Evolutionary conservation across 345 rosid genomes (phyloP).

Genomic region (Eucalyptus lansdowneana): DNA sequence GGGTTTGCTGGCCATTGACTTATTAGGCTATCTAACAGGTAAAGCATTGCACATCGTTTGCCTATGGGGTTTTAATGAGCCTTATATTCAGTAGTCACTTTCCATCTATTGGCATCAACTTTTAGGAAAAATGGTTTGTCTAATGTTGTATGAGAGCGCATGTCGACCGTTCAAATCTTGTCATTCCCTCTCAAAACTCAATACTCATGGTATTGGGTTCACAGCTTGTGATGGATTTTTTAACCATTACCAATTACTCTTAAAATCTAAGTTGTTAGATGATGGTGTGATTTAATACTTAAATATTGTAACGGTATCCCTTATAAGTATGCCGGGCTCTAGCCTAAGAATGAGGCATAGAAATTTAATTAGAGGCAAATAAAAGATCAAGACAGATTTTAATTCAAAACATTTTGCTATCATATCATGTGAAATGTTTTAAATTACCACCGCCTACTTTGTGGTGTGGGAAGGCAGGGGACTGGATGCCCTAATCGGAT

Average conservation of each 20-base stretch:
- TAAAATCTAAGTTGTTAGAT: neutral
- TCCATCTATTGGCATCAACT: neutral
- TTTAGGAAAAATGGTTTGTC: rapidly evolving
- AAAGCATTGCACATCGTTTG: rapidly evolving
- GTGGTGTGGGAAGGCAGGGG: too few relatives aligned
- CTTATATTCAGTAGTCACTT: neutral
- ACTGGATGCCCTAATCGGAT: rapidly evolving
- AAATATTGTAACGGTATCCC: too few relatives aligned
- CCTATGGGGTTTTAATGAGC: neutral
- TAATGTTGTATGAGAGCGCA: rapidly evolving
- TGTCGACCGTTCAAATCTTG: rapidly evolving
- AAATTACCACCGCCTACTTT: rapidly evolving
- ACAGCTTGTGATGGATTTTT: rapidly evolving
- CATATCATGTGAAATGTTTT: too few relatives aligned
- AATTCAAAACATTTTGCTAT: rapidly evolving
- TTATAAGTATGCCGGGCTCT: rapidly evolving
- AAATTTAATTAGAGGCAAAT: too few relatives aligned
- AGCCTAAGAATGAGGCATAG: rapidly evolving
- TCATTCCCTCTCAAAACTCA: neutral
- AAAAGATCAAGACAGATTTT: too few relatives aligned
- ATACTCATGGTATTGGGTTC: neutral
- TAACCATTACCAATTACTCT: rapidly evolving
- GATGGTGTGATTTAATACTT: rapidly evolving
- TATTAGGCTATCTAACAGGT: neutral
- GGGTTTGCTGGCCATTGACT: neutral